Conservation (phyloP, 1,284 basidiomycete species). For the Ustilago trichophora region DNA sequence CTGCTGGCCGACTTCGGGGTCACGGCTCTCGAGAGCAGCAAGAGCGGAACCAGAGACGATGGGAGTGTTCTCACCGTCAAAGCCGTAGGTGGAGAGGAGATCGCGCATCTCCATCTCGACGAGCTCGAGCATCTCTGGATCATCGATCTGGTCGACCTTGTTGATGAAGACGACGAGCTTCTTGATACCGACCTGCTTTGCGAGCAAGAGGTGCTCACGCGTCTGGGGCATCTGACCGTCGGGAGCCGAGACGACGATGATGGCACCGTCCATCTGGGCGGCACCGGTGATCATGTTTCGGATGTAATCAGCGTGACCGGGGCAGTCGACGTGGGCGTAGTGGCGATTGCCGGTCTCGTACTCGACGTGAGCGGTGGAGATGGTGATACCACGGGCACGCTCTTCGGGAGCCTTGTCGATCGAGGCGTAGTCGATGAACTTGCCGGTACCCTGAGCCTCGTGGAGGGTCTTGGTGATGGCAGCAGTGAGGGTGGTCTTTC, state of each 20-base stretch:
- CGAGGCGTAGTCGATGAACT: slow-evolving; percentile 95
- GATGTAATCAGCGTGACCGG: slow-evolving; percentile 71
- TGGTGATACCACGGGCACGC: slow-evolving; percentile 99
- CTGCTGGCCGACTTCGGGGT: slow-evolving; percentile 77
- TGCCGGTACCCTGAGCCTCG: slow-evolving; percentile 78
- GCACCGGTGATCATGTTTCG: slow-evolving; percentile 99
- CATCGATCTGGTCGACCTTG: slow-evolving; percentile 96
- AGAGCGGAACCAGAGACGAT: slow-evolving; percentile 97
- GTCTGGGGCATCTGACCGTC: slow-evolving; percentile 99
- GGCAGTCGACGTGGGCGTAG: slow-evolving; percentile 99
- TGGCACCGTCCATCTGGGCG: slow-evolving; percentile 87
- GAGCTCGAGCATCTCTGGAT: slow-evolving; percentile 98
- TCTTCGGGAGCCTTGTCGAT: slow-evolving; percentile 99
- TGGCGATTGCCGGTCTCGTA: slow-evolving; percentile 90
- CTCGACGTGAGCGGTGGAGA: slow-evolving; percentile 87
- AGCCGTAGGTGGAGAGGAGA: slow-evolving; percentile 84
- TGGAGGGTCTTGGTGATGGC: slow-evolving; percentile 97
- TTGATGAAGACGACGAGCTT: slow-evolving; percentile 99
- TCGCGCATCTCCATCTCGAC: slow-evolving; percentile 99
- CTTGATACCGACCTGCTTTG: slow-evolving; percentile 98
- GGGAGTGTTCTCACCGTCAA: slow-evolving; percentile 95
- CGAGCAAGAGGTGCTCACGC: slow-evolving; percentile 94
- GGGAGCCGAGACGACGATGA: slow-evolving; percentile 88
- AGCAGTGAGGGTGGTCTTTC: slow-evolving; percentile 91
- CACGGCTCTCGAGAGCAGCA: slow-evolving; percentile 90